phyloP scores from a whole-genome alignment of 257 asterid genomes.

The Ballota nigra region DNA sequence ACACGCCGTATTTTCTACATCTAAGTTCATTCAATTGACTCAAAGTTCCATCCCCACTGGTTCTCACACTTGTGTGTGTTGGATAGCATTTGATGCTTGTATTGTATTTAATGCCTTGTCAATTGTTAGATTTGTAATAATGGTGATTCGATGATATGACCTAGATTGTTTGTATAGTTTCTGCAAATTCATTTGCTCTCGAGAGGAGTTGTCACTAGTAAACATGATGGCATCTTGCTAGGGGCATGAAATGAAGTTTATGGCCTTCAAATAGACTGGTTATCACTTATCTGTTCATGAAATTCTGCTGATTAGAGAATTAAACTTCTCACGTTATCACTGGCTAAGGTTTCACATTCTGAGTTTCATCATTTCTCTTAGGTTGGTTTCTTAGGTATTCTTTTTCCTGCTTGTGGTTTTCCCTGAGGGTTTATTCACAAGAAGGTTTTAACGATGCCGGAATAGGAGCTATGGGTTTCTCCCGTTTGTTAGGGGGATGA shows the following conservation, averaged over 20 bases:
- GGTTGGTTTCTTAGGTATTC: no score
- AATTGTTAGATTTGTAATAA: not conserved
- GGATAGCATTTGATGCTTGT: not conserved
- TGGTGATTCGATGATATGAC: not conserved
- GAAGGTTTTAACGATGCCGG: not conserved
- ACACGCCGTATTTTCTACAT: not conserved
- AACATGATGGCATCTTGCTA: not conserved
- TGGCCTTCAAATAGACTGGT: not conserved
- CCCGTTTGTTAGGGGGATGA: not conserved
- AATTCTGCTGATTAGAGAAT: not conserved
- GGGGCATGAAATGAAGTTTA: not conserved
- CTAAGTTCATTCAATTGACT: slow-evolving; percentile 8
- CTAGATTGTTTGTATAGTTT: slow-evolving; percentile 8
- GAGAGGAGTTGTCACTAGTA: not conserved
- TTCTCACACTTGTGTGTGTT: not conserved
- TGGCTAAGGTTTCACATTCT: not conserved
- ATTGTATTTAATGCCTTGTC: slow-evolving; percentile 1
- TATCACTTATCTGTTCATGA: not conserved
- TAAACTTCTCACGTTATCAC: not conserved
- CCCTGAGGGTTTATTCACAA: not conserved
- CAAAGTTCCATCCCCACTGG: not conserved
- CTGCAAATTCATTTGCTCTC: not conserved
- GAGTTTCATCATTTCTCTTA: not conserved
- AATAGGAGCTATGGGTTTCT: not conserved
- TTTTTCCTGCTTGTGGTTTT: no score